Percentiles rank a stretch among this genome's conserved stretches.
phyloP scores from a whole-genome alignment of 495 filamentous ascomycete genomes.

The Penicillium odoratum region DNA sequence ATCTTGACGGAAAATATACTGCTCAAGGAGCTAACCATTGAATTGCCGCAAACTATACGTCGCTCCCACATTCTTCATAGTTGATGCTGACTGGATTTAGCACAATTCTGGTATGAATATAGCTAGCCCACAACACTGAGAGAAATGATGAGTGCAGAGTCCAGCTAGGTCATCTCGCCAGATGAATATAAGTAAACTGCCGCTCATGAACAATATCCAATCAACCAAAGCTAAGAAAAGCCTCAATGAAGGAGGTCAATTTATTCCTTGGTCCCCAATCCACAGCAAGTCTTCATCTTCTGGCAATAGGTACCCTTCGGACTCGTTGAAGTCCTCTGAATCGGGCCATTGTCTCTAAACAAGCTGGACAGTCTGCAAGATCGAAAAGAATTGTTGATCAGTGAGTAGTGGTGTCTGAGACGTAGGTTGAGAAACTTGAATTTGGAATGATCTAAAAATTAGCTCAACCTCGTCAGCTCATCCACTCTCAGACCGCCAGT shows the following conservation, averaged over 20 bases:
- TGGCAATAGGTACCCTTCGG: slow-evolving; percentile 15
- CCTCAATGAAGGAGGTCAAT: background rate
- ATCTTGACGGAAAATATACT: slow-evolving; percentile 52
- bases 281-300: slow-evolving; percentile 18
- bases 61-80: slow-evolving; percentile 34
- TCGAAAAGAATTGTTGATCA: background rate
- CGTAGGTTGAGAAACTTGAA: background rate
- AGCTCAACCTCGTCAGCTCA: background rate
- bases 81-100: slow-evolving; percentile 26
- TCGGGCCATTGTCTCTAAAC: slow-evolving; percentile 8
- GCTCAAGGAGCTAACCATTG: slow-evolving; percentile 54
- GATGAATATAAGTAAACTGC: slow-evolving; percentile 27
- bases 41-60: slow-evolving; percentile 34
- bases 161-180: slow-evolving; percentile 21
- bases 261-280: slow-evolving; percentile 5
- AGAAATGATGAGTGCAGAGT: slow-evolving; percentile 22
- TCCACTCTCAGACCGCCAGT: background rate
- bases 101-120: background rate
- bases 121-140: slow-evolving; percentile 27
- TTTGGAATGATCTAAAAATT: background rate
- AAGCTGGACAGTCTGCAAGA: background rate
- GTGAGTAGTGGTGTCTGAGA: background rate
- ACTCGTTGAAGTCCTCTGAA: background rate
- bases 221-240: slow-evolving; percentile 5
- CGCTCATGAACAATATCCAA: slow-evolving; percentile 12